Percentiles rank a stretch among this genome's conserved stretches.
Conservation (phyloP, 2,329 filamentous ascomycete genomes). For the Arthrocladium fulminans region DNA sequence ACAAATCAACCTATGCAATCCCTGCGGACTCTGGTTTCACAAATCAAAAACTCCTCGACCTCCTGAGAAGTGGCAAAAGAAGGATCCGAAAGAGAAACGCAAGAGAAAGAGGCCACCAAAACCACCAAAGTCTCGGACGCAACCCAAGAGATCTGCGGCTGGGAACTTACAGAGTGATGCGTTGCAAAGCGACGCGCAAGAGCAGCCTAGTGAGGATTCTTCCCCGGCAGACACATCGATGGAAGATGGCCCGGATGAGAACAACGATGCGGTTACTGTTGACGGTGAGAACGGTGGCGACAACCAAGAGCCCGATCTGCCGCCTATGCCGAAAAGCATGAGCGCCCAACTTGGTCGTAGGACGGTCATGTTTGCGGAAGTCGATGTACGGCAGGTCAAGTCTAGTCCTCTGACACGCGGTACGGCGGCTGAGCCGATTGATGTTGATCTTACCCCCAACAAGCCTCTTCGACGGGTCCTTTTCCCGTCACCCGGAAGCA, state of each 20-base stretch:
- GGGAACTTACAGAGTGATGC: slow-evolving; percentile 5
- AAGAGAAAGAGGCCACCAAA: slow-evolving; percentile 28
- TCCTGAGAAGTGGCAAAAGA: slow-evolving; percentile 69
- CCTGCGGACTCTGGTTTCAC: slow-evolving; percentile 88
- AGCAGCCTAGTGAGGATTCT: slow-evolving; percentile 31
- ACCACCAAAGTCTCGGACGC: slow-evolving; percentile 27
- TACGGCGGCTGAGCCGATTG: slow-evolving; percentile 32
- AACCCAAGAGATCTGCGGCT: slow-evolving; percentile 27
- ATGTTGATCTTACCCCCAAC: slow-evolving; percentile 45
- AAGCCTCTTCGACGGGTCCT: slow-evolving; percentile 42
- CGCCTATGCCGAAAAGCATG: slow-evolving; percentile 34
- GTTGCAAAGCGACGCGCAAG: slow-evolving; percentile 25
- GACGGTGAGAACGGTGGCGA: slow-evolving; percentile 29
- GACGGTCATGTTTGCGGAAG: slow-evolving; percentile 8
- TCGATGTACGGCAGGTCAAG: slow-evolving; percentile 42
- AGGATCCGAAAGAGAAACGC: slow-evolving; percentile 34
- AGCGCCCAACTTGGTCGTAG: slow-evolving; percentile 32
- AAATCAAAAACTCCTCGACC: slow-evolving; percentile 83
- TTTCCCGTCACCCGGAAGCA: slow-evolving; percentile 30
- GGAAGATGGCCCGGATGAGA: slow-evolving; percentile 19
- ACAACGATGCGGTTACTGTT: slow-evolving; percentile 26
- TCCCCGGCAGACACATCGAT: slow-evolving; percentile 24
- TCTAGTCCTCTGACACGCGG: slow-evolving; percentile 49
- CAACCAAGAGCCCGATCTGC: slow-evolving; percentile 28
- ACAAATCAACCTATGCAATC: slow-evolving; percentile 78